Evolutionary conservation across 192 early-diverging fungal species (phyloP).

Genomic region (Coemansia sp.): DNA sequence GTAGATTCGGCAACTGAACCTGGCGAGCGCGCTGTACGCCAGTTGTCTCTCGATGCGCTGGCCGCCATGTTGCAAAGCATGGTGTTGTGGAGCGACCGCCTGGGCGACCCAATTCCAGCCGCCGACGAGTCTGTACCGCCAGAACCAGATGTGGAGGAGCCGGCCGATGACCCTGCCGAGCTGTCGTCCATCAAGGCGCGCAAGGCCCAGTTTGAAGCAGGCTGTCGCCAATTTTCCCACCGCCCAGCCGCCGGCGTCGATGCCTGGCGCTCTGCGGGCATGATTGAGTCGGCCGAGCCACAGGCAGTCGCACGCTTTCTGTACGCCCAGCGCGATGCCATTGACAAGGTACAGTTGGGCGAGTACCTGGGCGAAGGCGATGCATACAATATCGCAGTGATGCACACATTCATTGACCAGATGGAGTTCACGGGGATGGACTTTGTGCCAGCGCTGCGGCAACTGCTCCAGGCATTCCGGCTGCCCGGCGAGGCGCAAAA

Average conservation of each 20-base stretch:
- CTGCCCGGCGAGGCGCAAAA: constrained; percentile 93
- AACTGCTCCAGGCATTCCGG: constrained; percentile 82
- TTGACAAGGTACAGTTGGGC: constrained; percentile 84
- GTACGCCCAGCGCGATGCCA: constrained; percentile 52
- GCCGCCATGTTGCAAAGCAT: constrained; percentile 58
- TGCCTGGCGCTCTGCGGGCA: constrained; percentile 58
- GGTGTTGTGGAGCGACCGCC: constrained; percentile 59
- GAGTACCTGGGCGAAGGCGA: constrained; percentile 94
- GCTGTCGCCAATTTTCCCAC: neutral
- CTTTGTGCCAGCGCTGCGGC: constrained; percentile 76
- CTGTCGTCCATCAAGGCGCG: constrained; percentile 77
- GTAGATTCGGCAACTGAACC: constrained; percentile 7
- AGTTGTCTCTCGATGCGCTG: constrained; percentile 57
- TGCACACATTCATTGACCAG: constrained; percentile 95
- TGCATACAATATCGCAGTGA: constrained; percentile 83
- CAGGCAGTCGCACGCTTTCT: constrained; percentile 71
- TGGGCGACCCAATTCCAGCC: constrained; percentile 12
- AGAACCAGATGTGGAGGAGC: constrained; percentile 1
- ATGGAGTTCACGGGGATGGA: constrained; percentile 69
- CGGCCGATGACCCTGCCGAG: constrained; percentile 74
- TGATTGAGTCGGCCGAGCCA: constrained; percentile 63
- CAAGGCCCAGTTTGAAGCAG: constrained; percentile 70
- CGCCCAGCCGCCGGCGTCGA: constrained; percentile 66
- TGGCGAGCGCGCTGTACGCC: constrained; percentile 36
- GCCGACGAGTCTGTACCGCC: no score